Evolutionary conservation across 148 eudicot genomes (phyloP).

Genomic region (Rhododendron ferrugineum): DNA sequence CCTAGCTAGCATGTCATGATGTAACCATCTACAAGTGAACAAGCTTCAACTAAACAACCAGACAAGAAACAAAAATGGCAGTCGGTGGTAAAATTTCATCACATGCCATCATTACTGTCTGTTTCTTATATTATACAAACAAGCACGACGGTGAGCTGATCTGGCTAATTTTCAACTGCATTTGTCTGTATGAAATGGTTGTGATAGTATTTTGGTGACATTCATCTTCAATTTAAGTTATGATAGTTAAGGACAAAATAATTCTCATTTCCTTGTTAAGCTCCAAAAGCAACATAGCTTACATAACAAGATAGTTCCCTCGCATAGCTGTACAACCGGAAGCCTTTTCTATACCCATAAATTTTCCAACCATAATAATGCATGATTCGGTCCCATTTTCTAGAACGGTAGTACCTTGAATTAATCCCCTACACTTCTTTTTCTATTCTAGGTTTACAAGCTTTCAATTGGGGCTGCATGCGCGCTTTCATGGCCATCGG

Average conservation of each 20-base stretch:
- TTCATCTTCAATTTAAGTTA: not conserved
- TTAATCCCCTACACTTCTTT: not conserved
- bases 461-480: conserved; percentile 46
- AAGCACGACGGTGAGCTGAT: not conserved
- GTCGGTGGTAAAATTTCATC: not conserved
- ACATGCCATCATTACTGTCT: not conserved
- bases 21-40: not conserved
- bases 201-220: not conserved
- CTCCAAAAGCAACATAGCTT: not conserved
- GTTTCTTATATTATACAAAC: not conserved
- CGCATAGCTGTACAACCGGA: not conserved
- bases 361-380: not conserved
- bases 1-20: not conserved
- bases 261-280: not conserved
- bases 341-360: not conserved
- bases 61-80: not conserved
- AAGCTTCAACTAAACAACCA: not conserved
- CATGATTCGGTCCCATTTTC: not conserved
- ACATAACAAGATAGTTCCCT: not conserved
- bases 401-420: not conserved
- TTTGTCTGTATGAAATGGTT: not conserved
- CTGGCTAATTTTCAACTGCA: not conserved
- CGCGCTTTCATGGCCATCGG: conserved; percentile 41
- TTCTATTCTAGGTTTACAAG: conserved; percentile 37
- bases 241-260: not conserved